Percentiles rank a stretch among this genome's conserved stretches.
phyloP scores from a whole-genome alignment of 1,284 basidiomycete species.

The Fomitopsis pinicola region DNA sequence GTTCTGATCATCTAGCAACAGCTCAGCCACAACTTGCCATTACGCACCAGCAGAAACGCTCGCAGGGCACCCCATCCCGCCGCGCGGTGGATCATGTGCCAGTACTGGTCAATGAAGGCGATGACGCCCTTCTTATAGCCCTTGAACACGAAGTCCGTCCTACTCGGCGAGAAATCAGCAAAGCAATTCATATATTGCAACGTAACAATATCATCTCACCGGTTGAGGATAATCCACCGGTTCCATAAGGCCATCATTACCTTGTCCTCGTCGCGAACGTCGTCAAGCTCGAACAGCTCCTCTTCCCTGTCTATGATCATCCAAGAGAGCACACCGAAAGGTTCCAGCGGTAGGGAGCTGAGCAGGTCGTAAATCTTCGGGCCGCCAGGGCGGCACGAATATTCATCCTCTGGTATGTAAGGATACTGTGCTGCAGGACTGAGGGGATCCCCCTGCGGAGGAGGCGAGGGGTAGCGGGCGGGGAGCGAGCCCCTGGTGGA shows the following conservation, averaged over 20 bases:
- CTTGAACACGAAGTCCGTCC: constrained; percentile 48
- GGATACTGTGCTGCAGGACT: constrained; percentile 50
- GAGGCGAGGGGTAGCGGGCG: constrained; percentile 34
- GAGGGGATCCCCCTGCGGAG: constrained; percentile 38
- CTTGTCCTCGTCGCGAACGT: constrained; percentile 67
- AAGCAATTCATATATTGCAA: neutral
- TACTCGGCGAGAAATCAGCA: constrained; percentile 19
- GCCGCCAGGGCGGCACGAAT: constrained; percentile 64
- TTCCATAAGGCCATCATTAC: constrained; percentile 73
- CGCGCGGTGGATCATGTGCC: constrained; percentile 58
- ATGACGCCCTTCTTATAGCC: constrained; percentile 44
- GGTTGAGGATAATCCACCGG: constrained; percentile 64
- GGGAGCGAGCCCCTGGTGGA: constrained; percentile 18
- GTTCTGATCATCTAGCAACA: neutral
- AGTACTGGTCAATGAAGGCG: constrained; percentile 55
- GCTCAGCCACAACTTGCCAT: neutral
- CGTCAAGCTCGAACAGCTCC: constrained; percentile 64
- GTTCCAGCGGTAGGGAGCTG: constrained; percentile 49
- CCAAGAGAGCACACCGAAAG: constrained; percentile 64
- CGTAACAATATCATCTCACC: constrained; percentile 33
- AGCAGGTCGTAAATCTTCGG: constrained; percentile 61
- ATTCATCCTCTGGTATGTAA: constrained; percentile 43
- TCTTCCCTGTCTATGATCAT: constrained; percentile 64
- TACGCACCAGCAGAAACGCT: constrained; percentile 53
- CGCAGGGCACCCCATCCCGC: constrained; percentile 65